Base-by-base conservation (phyloP, 2,329 filamentous ascomycete genomes). In the Aspergillus ochraceoroseus region DNA sequence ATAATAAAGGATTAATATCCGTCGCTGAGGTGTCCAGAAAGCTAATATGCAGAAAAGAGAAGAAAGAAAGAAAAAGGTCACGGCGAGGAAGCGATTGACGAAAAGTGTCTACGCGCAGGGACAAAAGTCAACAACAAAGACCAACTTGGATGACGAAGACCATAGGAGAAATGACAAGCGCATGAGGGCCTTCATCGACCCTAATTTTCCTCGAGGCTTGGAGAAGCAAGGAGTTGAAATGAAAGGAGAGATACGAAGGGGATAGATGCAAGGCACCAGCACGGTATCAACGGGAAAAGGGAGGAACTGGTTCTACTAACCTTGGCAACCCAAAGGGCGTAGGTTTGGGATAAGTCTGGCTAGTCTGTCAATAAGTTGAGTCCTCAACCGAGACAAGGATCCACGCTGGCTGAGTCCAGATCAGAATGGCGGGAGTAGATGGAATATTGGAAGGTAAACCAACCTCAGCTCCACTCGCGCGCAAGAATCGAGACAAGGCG, bases 61-160 rank as follows among this genome's bases (percentile, higher is more conserved):
- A 22, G 9, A 22, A 22, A 22, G 9, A 22, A 22, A 22, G 9
- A 22, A 22, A 52, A 59, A 49, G 51, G 44, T 38, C 46, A 36
- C 47, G 45, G 41, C 43, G 32, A 39, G 45, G 32, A 47, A 41
- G 49, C 44, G 43, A 52, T 51, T 44, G 52, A 46, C 44, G 49
- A 48, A 43, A n/a, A 52, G 38, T 40, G 41, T 28, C 51, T 53
- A 48, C 44, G 43, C 43, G 41, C 33, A 42, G 27, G 45, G 43
- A 27, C 23, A 34, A 53, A 53, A 49, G 57, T 62, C 57, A 62
- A 62, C 51, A 62, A 63, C 57, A 58, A 62, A 61, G 55, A 56
- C 39, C 33, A 41, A 35, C 41, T 43, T 32, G 42, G 43, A 43
- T 41, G 35, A 32, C 17, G 32, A 44, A 43, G 33, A 51, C 48